A percentile compares a stretch with the other conserved stretches of the same genome.
These are phyloP conservation scores for Trichoderma koningii DNA, from an alignment of 2,329 filamentous ascomycete genomes.

Conservation along the genomic window DNA sequence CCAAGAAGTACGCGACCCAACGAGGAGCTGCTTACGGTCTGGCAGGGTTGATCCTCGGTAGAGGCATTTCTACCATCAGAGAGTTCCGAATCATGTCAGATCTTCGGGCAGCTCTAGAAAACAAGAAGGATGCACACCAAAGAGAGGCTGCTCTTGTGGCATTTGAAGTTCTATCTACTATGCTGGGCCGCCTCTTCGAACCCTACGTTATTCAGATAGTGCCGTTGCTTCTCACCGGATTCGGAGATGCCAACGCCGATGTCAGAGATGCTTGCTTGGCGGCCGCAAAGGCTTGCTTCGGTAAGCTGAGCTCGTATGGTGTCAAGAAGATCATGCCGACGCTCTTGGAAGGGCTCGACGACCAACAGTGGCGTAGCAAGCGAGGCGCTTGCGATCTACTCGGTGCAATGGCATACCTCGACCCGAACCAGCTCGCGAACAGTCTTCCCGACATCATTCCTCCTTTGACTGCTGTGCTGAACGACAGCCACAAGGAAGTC, in stretches of 20 bases:
- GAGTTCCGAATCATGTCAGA: conserved; percentile 85
- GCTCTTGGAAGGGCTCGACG: conserved; percentile 86
- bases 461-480: conserved; percentile 87
- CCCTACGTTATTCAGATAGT: conserved; percentile 96
- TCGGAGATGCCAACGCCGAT: conserved; percentile 84
- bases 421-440: conserved; percentile 88
- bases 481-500: conserved; percentile 98
- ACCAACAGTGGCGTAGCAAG: conserved; percentile 97
- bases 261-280: conserved; percentile 92
- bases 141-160: conserved; percentile 86
- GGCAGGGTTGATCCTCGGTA: conserved; percentile 85
- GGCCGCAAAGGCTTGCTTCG: conserved; percentile 91
- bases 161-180: conserved; percentile 84
- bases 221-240: conserved; percentile 83
- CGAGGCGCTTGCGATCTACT: conserved; percentile 96
- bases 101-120: conserved; percentile 81
- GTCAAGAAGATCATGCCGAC: conserved; percentile 94
- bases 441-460: conserved; percentile 97
- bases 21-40: conserved; percentile 94
- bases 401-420: conserved; percentile 97
- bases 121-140: conserved; percentile 89
- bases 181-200: conserved; percentile 88
- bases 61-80: conserved; percentile 76
- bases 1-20: conserved; percentile 89
- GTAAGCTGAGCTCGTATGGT: conserved; percentile 89